Evolutionary conservation across 2,329 filamentous ascomycete species (phyloP), one percentile per base, ranked within the genome.

Genomic region (Cladosporium colombiae): DNA sequence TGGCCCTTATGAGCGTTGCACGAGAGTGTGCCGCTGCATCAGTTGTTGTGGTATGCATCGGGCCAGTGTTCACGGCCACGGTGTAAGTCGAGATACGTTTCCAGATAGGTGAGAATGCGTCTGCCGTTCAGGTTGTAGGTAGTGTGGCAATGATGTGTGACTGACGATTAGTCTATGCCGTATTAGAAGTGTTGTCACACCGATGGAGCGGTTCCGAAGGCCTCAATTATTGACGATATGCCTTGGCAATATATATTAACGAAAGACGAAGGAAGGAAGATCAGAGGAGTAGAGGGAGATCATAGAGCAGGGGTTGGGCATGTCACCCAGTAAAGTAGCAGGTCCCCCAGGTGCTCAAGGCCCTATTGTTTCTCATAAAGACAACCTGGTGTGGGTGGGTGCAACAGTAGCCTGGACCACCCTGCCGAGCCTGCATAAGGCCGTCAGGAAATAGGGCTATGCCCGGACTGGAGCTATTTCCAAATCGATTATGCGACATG

Each of bases 1-100:
- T 56, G 13, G 53, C 40, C 6, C 33, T 46, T 25, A 60, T 65
- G 25, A 44, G 35, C 23, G 53, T 65, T 11, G 62, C 62, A 8
- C 63, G 52, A 5, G 50, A 21, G 5, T 56, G 11, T n/a, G 37
- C 61, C 21, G 61, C 61, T 27, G 21, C 61, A 29, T 55, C 52
- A 29, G 33, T 29, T 11, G 52, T 21, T 33, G 52, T 21, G 13
- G 52, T 33, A 55, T n/a, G 27, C 27, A 21, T n/a, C 27, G 31
- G 27, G 52, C 31, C 52, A n/a, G n/a, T n/a, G n/a, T n/a, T n/a
- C n/a, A n/a, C n/a, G 52, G 50, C 14, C 18, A 8, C 18, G 6
- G 23, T 5, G 25, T 18, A 18, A 40, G 27, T 16, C 18, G 29
- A 33, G 5, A 13, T 31, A 8, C 27, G 29, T 11, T 33, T 33